These are phyloP conservation scores for Aschersonia sp. DNA, from an alignment of 2,329 filamentous ascomycete genomes.

Conservation along the genomic window DNA sequence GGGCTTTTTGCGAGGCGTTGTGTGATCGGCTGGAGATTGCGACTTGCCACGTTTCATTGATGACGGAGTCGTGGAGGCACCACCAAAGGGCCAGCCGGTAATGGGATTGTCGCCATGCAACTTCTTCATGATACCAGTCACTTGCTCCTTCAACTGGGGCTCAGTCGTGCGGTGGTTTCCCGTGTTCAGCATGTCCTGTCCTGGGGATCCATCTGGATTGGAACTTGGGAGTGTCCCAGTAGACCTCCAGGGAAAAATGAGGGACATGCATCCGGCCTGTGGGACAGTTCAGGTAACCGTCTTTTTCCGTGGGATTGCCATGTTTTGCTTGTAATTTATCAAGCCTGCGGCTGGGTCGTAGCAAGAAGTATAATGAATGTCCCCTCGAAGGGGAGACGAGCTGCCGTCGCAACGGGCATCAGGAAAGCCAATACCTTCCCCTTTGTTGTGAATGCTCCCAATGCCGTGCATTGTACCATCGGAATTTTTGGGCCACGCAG, in stretches of 20 bases:
- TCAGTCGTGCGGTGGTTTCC: conserved; percentile 34
- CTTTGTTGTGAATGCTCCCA: conserved; percentile 36
- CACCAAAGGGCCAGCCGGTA: conserved; percentile 34
- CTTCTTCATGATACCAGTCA: conserved; percentile 25
- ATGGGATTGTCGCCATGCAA: conserved; percentile 43
- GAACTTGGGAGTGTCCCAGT: conserved; percentile 44
- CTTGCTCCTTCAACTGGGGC: conserved; percentile 29
- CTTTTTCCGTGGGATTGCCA: conserved; percentile 41
- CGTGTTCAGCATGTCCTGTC: conserved; percentile 33
- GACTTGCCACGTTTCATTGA: no score
- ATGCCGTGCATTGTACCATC: conserved; percentile 42
- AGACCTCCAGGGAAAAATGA: conserved; percentile 44
- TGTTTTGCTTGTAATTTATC: conserved; percentile 48
- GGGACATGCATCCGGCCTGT: conserved; percentile 38
- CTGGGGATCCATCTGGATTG: conserved; percentile 36
- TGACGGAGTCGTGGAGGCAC: not conserved
- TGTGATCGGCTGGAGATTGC: not conserved
- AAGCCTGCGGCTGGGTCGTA: conserved; percentile 51
- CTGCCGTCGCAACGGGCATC: conserved; percentile 51
- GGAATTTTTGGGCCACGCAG: conserved; percentile 38
- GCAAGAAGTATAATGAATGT: conserved; percentile 61
- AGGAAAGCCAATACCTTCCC: conserved; percentile 52
- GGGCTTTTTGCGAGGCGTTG: no score
- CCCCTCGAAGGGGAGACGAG: conserved; percentile 46
- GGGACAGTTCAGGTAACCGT: conserved; percentile 39